These are phyloP conservation scores for Penicillium desertorum DNA, from an alignment of 495 filamentous ascomycete genomes.

Conservation along the genomic window DNA sequence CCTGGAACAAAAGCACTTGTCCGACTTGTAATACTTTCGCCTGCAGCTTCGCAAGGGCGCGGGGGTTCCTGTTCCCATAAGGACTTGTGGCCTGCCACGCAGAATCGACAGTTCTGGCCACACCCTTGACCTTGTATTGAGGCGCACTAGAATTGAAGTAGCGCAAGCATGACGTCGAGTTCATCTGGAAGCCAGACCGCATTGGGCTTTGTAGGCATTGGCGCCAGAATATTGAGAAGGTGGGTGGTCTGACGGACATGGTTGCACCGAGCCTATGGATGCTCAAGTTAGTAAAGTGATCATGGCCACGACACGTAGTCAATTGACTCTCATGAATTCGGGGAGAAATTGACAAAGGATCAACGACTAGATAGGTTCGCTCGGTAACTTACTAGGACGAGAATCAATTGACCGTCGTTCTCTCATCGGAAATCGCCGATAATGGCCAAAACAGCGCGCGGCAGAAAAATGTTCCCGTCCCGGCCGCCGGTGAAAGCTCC, in stretches of 20 bases:
- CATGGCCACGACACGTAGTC: background rate
- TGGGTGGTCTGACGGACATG: conserved; percentile 38
- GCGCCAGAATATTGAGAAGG: conserved; percentile 31
- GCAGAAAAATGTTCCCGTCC: conserved; percentile 52
- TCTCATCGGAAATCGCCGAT: conserved; percentile 30
- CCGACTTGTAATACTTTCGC: conserved; percentile 24
- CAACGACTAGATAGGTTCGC: background rate
- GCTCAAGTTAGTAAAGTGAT: conserved; percentile 18
- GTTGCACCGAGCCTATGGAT: conserved; percentile 20
- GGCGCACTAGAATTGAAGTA: conserved; percentile 37
- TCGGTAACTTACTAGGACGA: conserved; percentile 17
- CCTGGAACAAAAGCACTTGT: conserved; percentile 56
- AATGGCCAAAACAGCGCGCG: conserved; percentile 29
- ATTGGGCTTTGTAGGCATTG: conserved; percentile 25
- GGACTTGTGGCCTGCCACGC: conserved; percentile 17
- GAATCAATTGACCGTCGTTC: conserved; percentile 20
- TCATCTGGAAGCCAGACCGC: conserved; percentile 16
- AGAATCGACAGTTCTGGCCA: conserved; percentile 10
- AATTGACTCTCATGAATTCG: background rate
- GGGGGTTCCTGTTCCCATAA: conserved; percentile 19
- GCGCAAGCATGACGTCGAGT: conserved; percentile 27
- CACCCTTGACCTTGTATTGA: conserved; percentile 20
- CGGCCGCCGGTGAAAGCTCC: conserved; percentile 47
- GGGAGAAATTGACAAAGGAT: background rate
- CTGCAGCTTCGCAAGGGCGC: conserved; percentile 36